Evolutionary conservation across 2,329 filamentous ascomycete genomes (phyloP), one percentile per base, ranked within the genome.

Genomic region (Hypoxylon sp.): DNA sequence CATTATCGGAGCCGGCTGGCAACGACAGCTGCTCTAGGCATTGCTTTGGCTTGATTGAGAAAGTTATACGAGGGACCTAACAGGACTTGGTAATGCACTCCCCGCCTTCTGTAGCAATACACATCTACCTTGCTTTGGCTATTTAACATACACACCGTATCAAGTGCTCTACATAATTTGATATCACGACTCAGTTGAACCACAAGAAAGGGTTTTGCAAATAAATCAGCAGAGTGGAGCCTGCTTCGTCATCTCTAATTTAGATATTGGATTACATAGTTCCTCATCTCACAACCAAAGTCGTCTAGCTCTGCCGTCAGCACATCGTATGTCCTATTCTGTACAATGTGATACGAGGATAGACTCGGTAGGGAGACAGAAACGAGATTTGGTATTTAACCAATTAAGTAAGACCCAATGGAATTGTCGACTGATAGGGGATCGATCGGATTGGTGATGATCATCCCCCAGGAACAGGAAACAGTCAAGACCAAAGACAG

Each of bases 391-490:
- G 16, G 30, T 45, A 27, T 39, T 54, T 41, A 62, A 41, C 45
- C 45, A 21, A 3, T 41, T 41, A 30, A 27, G 51, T 53, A 55
- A 48, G 16, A 27, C 45, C 43, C 11, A 30, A 56, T 39, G 30
- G 39, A 37, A 29, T 30, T 57, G 21, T 9, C 7, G 37, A 60
- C 56, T 57, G 39, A 64, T 59, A 30, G 32, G 37, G 46, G 54
- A 63, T 58, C 41, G 63, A 63, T 66, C 53, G 48, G 63, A 64
- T 64, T 32, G 61, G 58, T 47, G 62, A 41, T 50, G 68, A 70
- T 68, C 65, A 61, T 30, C 68, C 37, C 45, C 54, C 41, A 69
- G 64, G 67, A 69, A 65, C 65, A 63, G 65, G 68, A 60, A 61
- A 68, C 48, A 46, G 57, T 41, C 63, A 66, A 37, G 47, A 52